Base-by-base conservation (phyloP, 2,329 filamentous ascomycete species). In the Pseudogymnoascus sp. region DNA sequence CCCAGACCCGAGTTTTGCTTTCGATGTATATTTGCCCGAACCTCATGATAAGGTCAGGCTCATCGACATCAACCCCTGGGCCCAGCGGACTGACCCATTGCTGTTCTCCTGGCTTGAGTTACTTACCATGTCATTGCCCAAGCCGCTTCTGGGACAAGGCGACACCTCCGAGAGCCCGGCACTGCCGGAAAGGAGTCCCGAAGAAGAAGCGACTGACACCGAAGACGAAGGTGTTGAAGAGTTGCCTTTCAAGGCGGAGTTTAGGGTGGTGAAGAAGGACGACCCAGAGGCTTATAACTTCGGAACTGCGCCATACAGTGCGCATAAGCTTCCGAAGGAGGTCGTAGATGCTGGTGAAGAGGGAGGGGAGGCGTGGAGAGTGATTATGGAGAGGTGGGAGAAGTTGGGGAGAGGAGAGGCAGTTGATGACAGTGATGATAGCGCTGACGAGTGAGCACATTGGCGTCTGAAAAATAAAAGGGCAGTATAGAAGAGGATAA, bases 61-160 rank as follows among this genome's bases (percentile, higher is more conserved):
- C 10, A 88, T 99, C 59, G 95, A 99, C 73, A 89, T 99, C 71
- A 97, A 97, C 71, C 91, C 95, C 0, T 99, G 93, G 91, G 93
- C 93, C 0, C 84, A 86, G 44, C 82, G 91, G 65, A 99, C 95
- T 0, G 95, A 99, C 77, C 89, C 90, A 4, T 76, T 97, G 50
- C 80, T 97, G 0, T 99, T 96, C 73, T 88, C 87, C 46, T 99
- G 95, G 95, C 74, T 89, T 66, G 93, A 97, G 77, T 81, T 99
- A 42, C 79, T 97, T 64, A 86, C 84, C 0, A 83, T 91, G 78
- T 81, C 86, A 37, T 85, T 89, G 7, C 82, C 84, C 1, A 74
- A 76, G 46, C 83, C 84, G 1, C 73, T 87, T 14, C 78, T 87
- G 28, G 84, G 84, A 0, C 77, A 75, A 64, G 78, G 73, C 11